Evolutionary conservation across 2,329 filamentous ascomycete genomes (phyloP), one percentile per base, ranked within the genome.

Genomic region (Fusarium pininemorale): DNA sequence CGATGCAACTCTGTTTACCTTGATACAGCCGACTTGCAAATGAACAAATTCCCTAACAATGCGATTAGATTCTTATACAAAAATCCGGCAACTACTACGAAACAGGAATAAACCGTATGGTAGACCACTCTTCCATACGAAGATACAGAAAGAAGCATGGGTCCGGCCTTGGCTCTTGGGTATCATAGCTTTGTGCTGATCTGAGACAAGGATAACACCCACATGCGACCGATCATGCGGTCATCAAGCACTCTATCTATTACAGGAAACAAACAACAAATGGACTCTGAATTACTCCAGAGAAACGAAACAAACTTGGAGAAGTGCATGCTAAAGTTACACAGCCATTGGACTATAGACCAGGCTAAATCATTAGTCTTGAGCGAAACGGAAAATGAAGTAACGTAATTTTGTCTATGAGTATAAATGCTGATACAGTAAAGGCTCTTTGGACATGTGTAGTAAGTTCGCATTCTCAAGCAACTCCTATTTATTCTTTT

Each of bases 121-220:
- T 37, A 37, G 18, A 28, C 64, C 32, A 26, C n/a, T 20, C 28
- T 6, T 32, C 16, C 26, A 16, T 22, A 15, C 32, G 7, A 60
- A 56, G 28, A 45, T 8, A 54, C 22, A 30, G n/a, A 56, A 56
- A 30, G 28, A 63, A 44, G 53, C 53, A 70, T 59, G 66, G 66
- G 51, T 28, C 45, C 35, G 37, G 30, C 30, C 66, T 66, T 70
- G 66, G 60, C 66, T 59, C 37, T 28, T 61, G 45, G 39, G 30
- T 14, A 70, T 54, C 47, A 41, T 63, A 63, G 58, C 57, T 63
- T 55, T 54, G 65, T 66, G 60, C 60, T 59, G 67, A 70, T 70
- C 67, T 70, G 66, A 70, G 67, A 70, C 67, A 70, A 70, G 67
- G 67, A 70, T 70, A 38, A 37, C 66, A 69, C 64, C 57, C 65